Conservation (phyloP, 257 asterid genomes). For the Fraxinus excelsior region DNA sequence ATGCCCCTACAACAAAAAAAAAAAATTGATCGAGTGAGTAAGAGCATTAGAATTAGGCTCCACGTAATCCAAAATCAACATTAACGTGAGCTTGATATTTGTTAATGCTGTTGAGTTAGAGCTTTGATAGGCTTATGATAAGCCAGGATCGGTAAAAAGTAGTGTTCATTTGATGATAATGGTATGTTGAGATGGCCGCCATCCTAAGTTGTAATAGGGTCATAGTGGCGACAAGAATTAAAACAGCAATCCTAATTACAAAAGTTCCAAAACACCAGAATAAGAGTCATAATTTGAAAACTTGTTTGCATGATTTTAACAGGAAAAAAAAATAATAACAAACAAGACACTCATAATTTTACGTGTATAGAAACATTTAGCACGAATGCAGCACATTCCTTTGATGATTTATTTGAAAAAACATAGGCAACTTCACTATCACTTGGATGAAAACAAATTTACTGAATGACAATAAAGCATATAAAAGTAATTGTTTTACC, state of each 20-base stretch:
- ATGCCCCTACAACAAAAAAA: not conserved
- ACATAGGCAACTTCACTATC: not conserved
- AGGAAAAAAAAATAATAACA: not conserved
- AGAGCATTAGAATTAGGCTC: not conserved
- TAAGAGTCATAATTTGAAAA: not conserved
- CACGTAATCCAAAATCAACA: not conserved
- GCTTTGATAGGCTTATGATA: not conserved
- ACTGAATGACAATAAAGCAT: not conserved
- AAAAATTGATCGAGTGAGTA: not conserved
- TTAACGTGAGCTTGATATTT: not conserved
- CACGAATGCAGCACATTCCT: not conserved
- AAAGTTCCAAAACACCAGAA: conserved; percentile 19
- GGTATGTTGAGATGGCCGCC: not conserved
- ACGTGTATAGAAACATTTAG: not conserved
- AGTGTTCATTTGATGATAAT: not conserved
- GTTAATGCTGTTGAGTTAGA: not conserved
- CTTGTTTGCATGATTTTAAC: not conserved
- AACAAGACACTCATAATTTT: not conserved
- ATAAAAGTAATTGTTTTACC: not conserved
- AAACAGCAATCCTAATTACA: not conserved
- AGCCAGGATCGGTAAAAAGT: not conserved
- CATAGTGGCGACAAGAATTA: not conserved
- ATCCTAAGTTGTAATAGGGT: not conserved
- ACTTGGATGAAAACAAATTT: not conserved
- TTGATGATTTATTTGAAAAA: not conserved